Evolutionary conservation across 2,329 filamentous ascomycete species (phyloP).

Genomic region (Hyphodiscus sp.): DNA sequence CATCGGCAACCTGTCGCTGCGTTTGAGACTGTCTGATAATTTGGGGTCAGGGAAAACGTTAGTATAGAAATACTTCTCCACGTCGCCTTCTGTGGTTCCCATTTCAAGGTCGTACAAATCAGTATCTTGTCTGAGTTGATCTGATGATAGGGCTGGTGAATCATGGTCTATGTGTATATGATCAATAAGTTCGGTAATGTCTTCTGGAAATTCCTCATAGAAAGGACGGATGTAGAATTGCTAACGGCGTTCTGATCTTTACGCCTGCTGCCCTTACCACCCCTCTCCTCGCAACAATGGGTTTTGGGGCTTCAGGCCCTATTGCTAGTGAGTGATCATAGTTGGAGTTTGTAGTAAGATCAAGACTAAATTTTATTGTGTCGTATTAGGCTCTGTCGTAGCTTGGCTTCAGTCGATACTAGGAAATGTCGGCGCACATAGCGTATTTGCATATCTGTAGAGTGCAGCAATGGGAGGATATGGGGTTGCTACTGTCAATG

Average conservation of each 20-base stretch:
- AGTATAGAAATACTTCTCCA: no score
- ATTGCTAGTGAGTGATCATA: slow-evolving; percentile 9
- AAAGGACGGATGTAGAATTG: no score
- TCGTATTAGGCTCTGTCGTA: slow-evolving; percentile 7
- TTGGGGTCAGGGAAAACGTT: no score
- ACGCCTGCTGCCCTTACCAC: slow-evolving; percentile 9
- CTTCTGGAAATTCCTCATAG: no score
- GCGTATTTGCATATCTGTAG: slow-evolving; percentile 5
- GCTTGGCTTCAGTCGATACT: slow-evolving; percentile 7
- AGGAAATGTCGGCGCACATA: slow-evolving; percentile 8
- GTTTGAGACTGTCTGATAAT: no score
- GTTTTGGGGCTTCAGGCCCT: slow-evolving; percentile 11
- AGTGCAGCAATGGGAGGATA: slow-evolving; percentile 9
- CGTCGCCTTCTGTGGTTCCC: no score
- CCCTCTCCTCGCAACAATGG: slow-evolving; percentile 10
- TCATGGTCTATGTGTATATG: no score
- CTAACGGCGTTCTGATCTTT: slow-evolving; percentile 8
- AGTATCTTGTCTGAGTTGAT: no score
- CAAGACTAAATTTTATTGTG: slow-evolving; percentile 5
- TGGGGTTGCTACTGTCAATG: slow-evolving; percentile 6
- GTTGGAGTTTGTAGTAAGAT: slow-evolving; percentile 2
- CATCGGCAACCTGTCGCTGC: no score
- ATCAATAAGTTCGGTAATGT: no score
- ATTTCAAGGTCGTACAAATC: no score
- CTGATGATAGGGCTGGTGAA: no score